Conservation (phyloP, 257 asterid species). For the Ilex asprella region DNA sequence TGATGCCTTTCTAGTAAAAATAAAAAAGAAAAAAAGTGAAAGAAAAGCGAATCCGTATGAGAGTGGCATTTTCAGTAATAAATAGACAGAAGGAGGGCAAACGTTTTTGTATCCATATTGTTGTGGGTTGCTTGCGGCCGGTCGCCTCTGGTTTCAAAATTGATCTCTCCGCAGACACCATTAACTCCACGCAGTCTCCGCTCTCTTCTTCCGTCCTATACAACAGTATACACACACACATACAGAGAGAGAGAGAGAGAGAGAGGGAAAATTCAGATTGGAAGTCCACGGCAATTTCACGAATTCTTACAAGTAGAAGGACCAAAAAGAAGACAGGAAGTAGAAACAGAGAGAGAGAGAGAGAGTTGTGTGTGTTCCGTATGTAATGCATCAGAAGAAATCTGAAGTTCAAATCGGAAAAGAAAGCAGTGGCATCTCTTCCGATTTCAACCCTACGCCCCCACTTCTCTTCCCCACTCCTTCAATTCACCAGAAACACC, state of each 20-base stretch:
- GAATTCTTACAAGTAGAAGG: no score
- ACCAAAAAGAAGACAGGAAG: no score
- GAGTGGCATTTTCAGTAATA: no score
- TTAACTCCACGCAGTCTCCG: slow-evolving; percentile 42
- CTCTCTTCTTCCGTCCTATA: slow-evolving; percentile 7
- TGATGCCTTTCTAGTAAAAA: no score
- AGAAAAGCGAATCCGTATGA: no score
- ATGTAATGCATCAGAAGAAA: slow-evolving; percentile 96
- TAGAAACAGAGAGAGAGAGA: no score
- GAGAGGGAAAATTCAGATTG: no score
- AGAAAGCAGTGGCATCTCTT: slow-evolving; percentile 97
- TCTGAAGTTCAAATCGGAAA: slow-evolving; percentile 96
- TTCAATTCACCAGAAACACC: slow-evolving; percentile 58
- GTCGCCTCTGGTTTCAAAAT: slow-evolving; percentile 36
- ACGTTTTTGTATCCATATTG: no score
- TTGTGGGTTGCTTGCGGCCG: slow-evolving; percentile 22
- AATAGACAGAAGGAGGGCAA: no score
- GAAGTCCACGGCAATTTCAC: no score
- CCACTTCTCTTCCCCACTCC: slow-evolving; percentile 48
- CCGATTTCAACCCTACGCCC: slow-evolving; percentile 79
- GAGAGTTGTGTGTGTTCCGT: background rate
- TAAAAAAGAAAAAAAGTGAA: no score
- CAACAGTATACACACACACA: background rate
- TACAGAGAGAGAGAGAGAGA: background rate
- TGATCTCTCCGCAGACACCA: slow-evolving; percentile 23